Base-by-base conservation (phyloP, 2,329 filamentous ascomycete genomes). In the Trichophyton simii region DNA sequence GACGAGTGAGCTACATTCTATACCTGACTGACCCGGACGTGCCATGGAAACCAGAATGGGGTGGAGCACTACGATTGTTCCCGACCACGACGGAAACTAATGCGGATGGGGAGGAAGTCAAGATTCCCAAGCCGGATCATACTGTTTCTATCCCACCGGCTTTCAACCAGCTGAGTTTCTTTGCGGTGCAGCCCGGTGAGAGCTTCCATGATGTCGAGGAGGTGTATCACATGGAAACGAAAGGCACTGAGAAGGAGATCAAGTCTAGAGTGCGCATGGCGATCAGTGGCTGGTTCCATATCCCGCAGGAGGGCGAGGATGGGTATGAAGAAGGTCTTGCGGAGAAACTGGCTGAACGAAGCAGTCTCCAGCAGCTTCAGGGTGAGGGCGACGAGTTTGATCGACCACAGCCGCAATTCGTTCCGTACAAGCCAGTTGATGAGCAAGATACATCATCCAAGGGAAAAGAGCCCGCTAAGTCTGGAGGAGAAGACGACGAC, bases 131-230 rank as follows among this genome's bases (percentile, higher is more conserved):
- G 62, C 86, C 92, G 0, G 88, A 96, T 67, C 85, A 84, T 69
- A 84, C 81, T 67, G 87, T 95, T 68, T 83, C 86, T 48, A 96
- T 99, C 63, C 91, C 94, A 0, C 94, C 94, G 0, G 90, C 91
- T 0, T 99, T 92, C 85, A 96, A 97, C 74, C 94, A 99, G 78
- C 81, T 99, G 63, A 94, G 89, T 68, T 99, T 99, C 82, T 99
- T 99, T 74, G 91, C 91, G 18, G 95, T 99, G 5, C 91, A 96
- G 77, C 94, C 94, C 0, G 94, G 94, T n/a, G 87, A 96, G 80
- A 97, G 92, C 73, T 99, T 97, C 75, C 94, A 99, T 75, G 94
- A 99, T 72, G 94, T 99, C 61, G 92, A 97, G 76, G 94, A 99
- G 76, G 94, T 99, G 3, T 97, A 96, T 76, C 85, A 88, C 72